Evolutionary conservation across 352 stramenopile species (phyloP), one percentile per base, ranked within the genome.

Genomic region (Pythium pyrilobum): DNA sequence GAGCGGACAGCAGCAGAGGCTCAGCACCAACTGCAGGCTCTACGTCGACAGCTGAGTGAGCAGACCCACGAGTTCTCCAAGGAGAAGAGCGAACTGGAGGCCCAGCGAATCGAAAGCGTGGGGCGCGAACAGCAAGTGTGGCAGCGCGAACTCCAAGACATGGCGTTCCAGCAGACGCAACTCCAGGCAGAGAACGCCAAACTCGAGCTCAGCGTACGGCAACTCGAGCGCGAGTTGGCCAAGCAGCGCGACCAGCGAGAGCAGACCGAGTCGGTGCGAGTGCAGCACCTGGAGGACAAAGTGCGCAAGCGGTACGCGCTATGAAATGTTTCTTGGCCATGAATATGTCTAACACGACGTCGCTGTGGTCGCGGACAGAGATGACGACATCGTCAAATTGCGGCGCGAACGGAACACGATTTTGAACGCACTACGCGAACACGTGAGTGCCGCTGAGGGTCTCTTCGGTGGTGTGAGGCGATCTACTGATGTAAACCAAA

Each of bases 381-480:
- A 91, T 29, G 54, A 62, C 0, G 81, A 91, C 50, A 62, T 89
- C 23, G 56, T 63, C 7, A 77, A 78, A 43, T 46, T 87, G 34
- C 67, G 77, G 12, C 74, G 80, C 10, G 80, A 91, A 28, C 70
- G 80, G 2, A 91, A 87, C 50, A 69, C 72, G 8, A 67, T 91
- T 24, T 34, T 91, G 12, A 76, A 47, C 20, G 71, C 80, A 0
- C 47, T 91, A 6, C 73, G 77, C 3, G 77, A 89, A 4, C 61
- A 69, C 5, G 61, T 63, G 32, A 20, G 55, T 55, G 24, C 4
- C 7, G n/a, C 24, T 12, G 6, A 16, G 4, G 16, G 27, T 36
- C 25, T 34, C 18, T 28, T 16, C 38, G n/a, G 15, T 5, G 13
- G 16, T 4, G 3, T 29, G 28, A 39, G 2, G 28, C 10, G 13